Base-by-base conservation (phyloP, 2,329 filamentous ascomycete genomes). In the Fusarium mexicanum region DNA sequence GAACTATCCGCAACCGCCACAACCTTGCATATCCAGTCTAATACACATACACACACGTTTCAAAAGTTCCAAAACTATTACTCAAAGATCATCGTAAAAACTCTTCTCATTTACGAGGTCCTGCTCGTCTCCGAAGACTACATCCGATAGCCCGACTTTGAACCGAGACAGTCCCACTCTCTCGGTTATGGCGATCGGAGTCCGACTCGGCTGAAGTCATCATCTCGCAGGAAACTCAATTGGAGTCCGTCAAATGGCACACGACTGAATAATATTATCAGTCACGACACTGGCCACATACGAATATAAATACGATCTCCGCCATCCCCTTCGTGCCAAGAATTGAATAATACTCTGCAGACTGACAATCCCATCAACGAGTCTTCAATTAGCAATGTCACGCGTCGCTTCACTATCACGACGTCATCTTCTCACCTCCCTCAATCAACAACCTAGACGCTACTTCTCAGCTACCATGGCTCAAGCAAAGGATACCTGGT, bases 401-500 rank as follows among this genome's bases (percentile, higher is more conserved):
- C 57, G 44, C 20, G n/a, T 71, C 18, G 53, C 29, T 44, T 47
- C 53, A 11, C 16, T 55, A 22, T 55, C 62, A 48, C 61, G 51
- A 57, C 71, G 71, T 48, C 66, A 71, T 71, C 61, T 73, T 16
- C 26, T 55, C 17, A 26, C 26, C 4, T 60, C 66, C 18, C 29
- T 67, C 29, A 26, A 20, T 6, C 51, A 48, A 44, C 48, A 67
- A 24, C 53, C 35, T 2, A 67, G 20, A n/a, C 62, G 64, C 20
- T 51, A 16, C 29, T 60, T 73, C 8, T 63, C 54, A 46, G 44
- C 53, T 17, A 60, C 64, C 33, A 71, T 63, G 59, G 35, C 68
- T 22, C 55, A 46, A 51, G 22, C 51, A 11, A 76, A 79, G 18
- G 78, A 79, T 29, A 64, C 41, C 0, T 91, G 89, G 89, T 88